Percentiles rank a stretch among this genome's conserved stretches.
Conservation (phyloP, 306 rosid genomes). For the Bauhinia variegata region DNA sequence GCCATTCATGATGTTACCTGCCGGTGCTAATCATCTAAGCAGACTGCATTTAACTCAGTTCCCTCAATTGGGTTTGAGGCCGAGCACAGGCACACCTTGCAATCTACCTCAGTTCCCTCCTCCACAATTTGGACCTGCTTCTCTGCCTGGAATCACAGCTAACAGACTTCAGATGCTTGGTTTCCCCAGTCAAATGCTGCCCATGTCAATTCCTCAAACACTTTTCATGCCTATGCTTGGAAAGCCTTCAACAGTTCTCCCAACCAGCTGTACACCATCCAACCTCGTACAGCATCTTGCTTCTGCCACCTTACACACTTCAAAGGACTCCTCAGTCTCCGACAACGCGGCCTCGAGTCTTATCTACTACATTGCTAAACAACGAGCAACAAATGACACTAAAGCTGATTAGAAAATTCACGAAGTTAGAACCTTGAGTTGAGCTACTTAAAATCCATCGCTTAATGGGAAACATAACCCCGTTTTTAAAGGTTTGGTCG, state of each 20-base stretch:
- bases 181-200: conserved; percentile 41
- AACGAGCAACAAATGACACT: too few relatives aligned
- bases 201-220: conserved; percentile 35
- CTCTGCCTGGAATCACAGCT: conserved; percentile 25
- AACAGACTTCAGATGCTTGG: conserved; percentile 42
- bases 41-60: conserved; percentile 29
- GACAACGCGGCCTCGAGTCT: too few relatives aligned
- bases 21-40: conserved; percentile 21
- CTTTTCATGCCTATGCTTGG: conserved; percentile 37
- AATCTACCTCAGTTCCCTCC: conserved; percentile 36
- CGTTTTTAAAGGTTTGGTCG: too few relatives aligned
- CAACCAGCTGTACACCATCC: conserved; percentile 2
- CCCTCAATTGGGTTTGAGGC: conserved; percentile 36
- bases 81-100: conserved; percentile 34
- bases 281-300: conserved; percentile 10
- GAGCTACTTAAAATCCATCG: too few relatives aligned
- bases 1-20: conserved; percentile 51
- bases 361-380: too few relatives aligned
- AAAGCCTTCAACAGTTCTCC: conserved; percentile 25
- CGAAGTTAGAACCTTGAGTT: too few relatives aligned
- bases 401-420: too few relatives aligned
- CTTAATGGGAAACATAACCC: too few relatives aligned
- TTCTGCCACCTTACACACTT: conserved; percentile 7
- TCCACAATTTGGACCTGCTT: conserved; percentile 33
- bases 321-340: conserved; percentile 6